Percentiles rank a stretch among this genome's conserved stretches.
These are phyloP conservation scores for Schwanniomyces sp. DNA, from an alignment of 805 yeast species.

Conservation along the genomic window DNA sequence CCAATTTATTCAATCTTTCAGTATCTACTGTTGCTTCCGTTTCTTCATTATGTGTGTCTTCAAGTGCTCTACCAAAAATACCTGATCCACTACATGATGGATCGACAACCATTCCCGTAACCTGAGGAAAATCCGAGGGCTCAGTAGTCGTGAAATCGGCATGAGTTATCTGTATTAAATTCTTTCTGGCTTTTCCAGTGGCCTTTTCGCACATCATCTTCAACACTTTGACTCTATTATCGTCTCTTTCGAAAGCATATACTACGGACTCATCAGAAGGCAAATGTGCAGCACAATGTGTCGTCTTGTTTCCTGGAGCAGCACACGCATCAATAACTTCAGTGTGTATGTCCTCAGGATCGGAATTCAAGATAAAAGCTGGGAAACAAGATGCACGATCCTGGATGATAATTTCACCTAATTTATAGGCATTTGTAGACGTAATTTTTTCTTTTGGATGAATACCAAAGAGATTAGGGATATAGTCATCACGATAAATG, in stretches of 20 bases:
- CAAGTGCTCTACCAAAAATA: constrained; percentile 83
- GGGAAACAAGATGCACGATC: constrained; percentile 98
- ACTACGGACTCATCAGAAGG: constrained; percentile 40
- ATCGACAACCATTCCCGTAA: constrained; percentile 85
- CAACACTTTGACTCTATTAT: constrained; percentile 65
- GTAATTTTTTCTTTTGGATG: constrained; percentile 75
- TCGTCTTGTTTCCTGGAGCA: constrained; percentile 98
- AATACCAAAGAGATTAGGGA: constrained; percentile 79
- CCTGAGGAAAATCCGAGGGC: constrained; percentile 59
- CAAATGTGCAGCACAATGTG: constrained; percentile 78
- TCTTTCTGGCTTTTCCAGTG: constrained; percentile 23
- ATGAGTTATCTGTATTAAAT: constrained; percentile 48
- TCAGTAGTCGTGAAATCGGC: constrained; percentile 66
- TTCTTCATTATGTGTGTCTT: constrained; percentile 47
- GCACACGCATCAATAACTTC: constrained; percentile 89
- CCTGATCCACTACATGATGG: constrained; percentile 99
- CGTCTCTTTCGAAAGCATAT: constrained; percentile 86
- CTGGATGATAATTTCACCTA: constrained; percentile 85
- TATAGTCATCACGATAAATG: constrained; percentile 69
- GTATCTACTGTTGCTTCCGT: constrained; percentile 46
- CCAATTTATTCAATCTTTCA: constrained; percentile 68
- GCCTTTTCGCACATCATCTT: constrained; percentile 80
- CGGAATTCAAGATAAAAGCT: constrained; percentile 65
- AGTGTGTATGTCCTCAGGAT: constrained; percentile 53
- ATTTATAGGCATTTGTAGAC: constrained; percentile 62